Base-by-base conservation (phyloP, 345 rosid genomes). In the Pugionium cornutum region DNA sequence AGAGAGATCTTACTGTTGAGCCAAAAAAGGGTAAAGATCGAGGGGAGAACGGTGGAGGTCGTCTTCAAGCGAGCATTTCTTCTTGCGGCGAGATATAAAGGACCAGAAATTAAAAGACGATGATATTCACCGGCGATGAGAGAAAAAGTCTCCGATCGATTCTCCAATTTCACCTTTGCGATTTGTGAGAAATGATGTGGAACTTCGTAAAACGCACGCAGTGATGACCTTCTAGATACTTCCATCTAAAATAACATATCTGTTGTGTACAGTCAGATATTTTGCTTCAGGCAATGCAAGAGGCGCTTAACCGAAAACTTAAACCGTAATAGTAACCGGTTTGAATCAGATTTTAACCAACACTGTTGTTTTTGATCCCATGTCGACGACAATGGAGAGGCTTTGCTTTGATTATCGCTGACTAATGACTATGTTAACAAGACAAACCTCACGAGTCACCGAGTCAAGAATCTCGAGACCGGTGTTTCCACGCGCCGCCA, bases 401-500 rank as follows among this genome's bases (percentile, higher is more conserved):
- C 51, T 52, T 50, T 60, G 67, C 11, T 10, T 62, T 26, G 28
- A 5, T 56, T 3, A 5, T 50, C 7, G 3, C 0, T 18, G 18
- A 18, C 18, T 18, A 18, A 18, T 18, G 18, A 18, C 18, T 18
- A 18, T 18, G 18, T 18, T 18, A 18, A 18, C 18, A 18, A 18
- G 18, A 18, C 18, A 36, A 59, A 64, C 66, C 48, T 34, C 40
- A 72, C 69, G 76, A 81, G 67, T 45, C 73, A 53, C 50, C 80
- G 70, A 32, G 72, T 82, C 32, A 4, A 67, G 32, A 76, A 64
- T 62, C 82, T 80, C 31, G 77, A 76, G 7, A 58, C 68, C 4
- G 48, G 67, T 67, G 67, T 69, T 53, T 76, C 74, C 0, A 45
- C 73, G 65, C 26, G 71, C 9, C 76, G 54, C 39, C 76, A 67